Conservation (phyloP, 2,329 filamentous ascomycete genomes). For the Apiospora hydei region DNA sequence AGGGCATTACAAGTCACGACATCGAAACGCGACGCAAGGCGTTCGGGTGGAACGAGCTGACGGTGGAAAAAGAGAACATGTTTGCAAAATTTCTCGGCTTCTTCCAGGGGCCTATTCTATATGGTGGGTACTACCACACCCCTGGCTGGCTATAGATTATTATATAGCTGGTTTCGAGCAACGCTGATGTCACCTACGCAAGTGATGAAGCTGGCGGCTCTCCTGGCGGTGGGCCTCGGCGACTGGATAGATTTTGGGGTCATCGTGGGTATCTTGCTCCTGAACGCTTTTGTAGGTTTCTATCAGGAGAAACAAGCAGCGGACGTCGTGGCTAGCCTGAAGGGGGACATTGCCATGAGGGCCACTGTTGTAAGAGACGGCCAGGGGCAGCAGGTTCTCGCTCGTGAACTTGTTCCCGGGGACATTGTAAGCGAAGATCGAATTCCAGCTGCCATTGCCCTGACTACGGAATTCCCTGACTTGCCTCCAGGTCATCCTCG, state of each 20-base stretch:
- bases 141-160: no score
- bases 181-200: constrained; percentile 39
- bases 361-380: constrained; percentile 73
- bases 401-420: constrained; percentile 77
- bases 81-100: constrained; percentile 74
- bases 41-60: constrained; percentile 73
- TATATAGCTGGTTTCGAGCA: constrained; percentile 37
- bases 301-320: constrained; percentile 84
- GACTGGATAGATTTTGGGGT: constrained; percentile 83
- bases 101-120: constrained; percentile 75
- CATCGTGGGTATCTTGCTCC: constrained; percentile 76
- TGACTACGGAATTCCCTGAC: background rate
- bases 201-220: constrained; percentile 81
- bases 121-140: constrained; percentile 62
- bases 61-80: constrained; percentile 74
- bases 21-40: constrained; percentile 68
- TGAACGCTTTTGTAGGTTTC: constrained; percentile 81
- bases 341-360: constrained; percentile 82
- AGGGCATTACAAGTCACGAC: constrained; percentile 62
- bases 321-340: constrained; percentile 76
- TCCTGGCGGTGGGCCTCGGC: constrained; percentile 75
- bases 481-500: constrained; percentile 1
- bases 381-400: constrained; percentile 72
- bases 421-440: constrained; percentile 66
- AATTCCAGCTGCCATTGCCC: background rate